Percentiles rank a stretch among this genome's conserved stretches.
These are phyloP conservation scores for Cutaneotrichosporon sp. DNA, from an alignment of 1,284 basidiomycete genomes.

Conservation along the genomic window DNA sequence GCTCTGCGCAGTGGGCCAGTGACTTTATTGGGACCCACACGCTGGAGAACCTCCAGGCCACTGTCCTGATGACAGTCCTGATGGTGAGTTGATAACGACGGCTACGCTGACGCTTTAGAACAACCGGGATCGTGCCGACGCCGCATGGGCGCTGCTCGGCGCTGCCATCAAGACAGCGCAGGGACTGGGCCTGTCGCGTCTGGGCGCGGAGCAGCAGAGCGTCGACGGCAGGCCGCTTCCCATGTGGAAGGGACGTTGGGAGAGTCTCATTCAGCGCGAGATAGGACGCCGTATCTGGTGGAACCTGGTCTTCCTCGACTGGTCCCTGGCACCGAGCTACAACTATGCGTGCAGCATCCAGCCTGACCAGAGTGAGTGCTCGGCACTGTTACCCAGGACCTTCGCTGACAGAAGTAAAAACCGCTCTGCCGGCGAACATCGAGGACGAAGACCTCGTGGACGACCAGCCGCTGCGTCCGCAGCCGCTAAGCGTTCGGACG, in stretches of 20 bases:
- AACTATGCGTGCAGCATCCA: constrained; percentile 47
- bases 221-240: constrained; percentile 39
- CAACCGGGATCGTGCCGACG: constrained; percentile 48
- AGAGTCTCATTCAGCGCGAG: constrained; percentile 47
- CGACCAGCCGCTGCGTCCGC: constrained; percentile 40
- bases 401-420: constrained; percentile 33
- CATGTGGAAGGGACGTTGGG: constrained; percentile 49
- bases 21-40: constrained; percentile 48
- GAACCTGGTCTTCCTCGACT: constrained; percentile 49
- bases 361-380: constrained; percentile 46
- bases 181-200: constrained; percentile 47
- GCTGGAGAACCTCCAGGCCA: constrained; percentile 44
- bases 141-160: constrained; percentile 48
- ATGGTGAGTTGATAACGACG: constrained; percentile 29
- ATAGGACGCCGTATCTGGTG: constrained; percentile 48
- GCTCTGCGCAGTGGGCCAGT: constrained; percentile 41
- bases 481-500: constrained; percentile 44
- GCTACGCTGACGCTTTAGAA: constrained; percentile 22
- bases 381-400: not conserved
- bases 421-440: constrained; percentile 47
- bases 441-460: constrained; percentile 49
- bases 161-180: constrained; percentile 50
- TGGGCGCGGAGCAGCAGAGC: constrained; percentile 46
- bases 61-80: constrained; percentile 44
- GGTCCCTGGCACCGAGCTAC: constrained; percentile 47